phyloP scores from a whole-genome alignment of 805 yeast species.

The Lachancea lanzarotensis region DNA sequence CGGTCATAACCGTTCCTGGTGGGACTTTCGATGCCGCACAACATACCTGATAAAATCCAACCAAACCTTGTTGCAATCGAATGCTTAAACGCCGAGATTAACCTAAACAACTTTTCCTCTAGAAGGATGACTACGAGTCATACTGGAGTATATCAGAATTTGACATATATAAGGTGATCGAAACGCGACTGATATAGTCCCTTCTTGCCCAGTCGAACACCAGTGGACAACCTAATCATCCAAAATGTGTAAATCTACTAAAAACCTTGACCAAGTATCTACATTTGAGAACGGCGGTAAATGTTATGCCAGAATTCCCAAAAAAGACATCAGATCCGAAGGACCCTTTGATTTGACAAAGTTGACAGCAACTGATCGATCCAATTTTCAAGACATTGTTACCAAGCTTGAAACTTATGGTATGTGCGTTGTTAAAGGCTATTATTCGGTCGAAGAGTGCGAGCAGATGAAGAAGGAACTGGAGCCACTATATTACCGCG shows the following conservation, averaged over 20 bases:
- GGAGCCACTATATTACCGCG: constrained; percentile 21
- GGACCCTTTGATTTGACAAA: neutral
- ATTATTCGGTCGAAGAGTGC: constrained; percentile 10
- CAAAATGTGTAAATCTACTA: constrained; percentile 6
- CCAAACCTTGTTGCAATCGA: neutral
- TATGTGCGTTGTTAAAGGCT: constrained; percentile 22
- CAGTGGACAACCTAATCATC: neutral
- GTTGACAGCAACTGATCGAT: constrained; percentile 6
- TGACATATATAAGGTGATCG: neutral
- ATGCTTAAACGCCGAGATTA: neutral
- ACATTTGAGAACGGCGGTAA: constrained; percentile 11
- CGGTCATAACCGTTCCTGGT: neutral
- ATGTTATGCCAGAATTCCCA: constrained; percentile 9
- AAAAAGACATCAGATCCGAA: neutral
- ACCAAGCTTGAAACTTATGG: constrained; percentile 22
- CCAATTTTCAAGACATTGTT: constrained; percentile 6
- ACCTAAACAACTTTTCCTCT: neutral
- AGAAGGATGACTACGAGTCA: neutral
- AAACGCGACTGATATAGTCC: neutral
- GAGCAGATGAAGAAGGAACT: constrained; percentile 17
- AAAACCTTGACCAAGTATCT: constrained; percentile 6
- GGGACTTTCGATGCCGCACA: neutral
- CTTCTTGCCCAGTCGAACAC: neutral
- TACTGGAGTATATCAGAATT: neutral
- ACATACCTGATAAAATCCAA: neutral